Conservation (phyloP, 1,284 basidiomycete genomes). For the Lignosus rhinocerotis region DNA sequence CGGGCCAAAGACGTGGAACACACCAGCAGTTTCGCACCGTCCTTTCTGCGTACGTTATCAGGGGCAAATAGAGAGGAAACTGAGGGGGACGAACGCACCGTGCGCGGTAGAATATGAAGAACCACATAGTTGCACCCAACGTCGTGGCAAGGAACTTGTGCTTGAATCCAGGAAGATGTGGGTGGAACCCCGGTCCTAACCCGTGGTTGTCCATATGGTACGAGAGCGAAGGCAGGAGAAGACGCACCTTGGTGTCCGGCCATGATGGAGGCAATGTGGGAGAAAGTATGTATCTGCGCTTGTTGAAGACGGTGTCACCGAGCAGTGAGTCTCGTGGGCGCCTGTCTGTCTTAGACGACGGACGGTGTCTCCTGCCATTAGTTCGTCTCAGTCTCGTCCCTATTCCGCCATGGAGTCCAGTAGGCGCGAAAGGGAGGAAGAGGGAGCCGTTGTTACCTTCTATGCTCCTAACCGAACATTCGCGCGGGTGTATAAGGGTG, state of each 20-base stretch:
- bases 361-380: neutral
- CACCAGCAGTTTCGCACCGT: slow-evolving; percentile 74
- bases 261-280: slow-evolving; percentile 33
- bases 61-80: neutral
- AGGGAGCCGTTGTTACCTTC: slow-evolving; percentile 30
- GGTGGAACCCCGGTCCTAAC: slow-evolving; percentile 69
- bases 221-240: slow-evolving; percentile 9
- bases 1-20: slow-evolving; percentile 18
- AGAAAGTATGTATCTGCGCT: slow-evolving; percentile 25
- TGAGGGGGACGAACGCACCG: slow-evolving; percentile 55
- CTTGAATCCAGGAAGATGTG: slow-evolving; percentile 77
- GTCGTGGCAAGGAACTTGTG: slow-evolving; percentile 82
- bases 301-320: slow-evolving; percentile 17
- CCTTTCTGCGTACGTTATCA: slow-evolving; percentile 48
- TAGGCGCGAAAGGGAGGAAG: slow-evolving; percentile 48
- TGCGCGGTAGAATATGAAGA: slow-evolving; percentile 95
- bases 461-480: slow-evolving; percentile 30
- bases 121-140: slow-evolving; percentile 93
- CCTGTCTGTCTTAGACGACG: slow-evolving; percentile 8
- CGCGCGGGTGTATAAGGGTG: slow-evolving; percentile 33
- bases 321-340: slow-evolving; percentile 12
- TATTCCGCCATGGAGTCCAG: slow-evolving; percentile 36
- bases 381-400: slow-evolving; percentile 1
- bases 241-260: slow-evolving; percentile 36
- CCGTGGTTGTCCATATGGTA: neutral